These are phyloP conservation scores for Aquilaria yunnanensis DNA, from an alignment of 345 rosid genomes.

Conservation along the genomic window DNA sequence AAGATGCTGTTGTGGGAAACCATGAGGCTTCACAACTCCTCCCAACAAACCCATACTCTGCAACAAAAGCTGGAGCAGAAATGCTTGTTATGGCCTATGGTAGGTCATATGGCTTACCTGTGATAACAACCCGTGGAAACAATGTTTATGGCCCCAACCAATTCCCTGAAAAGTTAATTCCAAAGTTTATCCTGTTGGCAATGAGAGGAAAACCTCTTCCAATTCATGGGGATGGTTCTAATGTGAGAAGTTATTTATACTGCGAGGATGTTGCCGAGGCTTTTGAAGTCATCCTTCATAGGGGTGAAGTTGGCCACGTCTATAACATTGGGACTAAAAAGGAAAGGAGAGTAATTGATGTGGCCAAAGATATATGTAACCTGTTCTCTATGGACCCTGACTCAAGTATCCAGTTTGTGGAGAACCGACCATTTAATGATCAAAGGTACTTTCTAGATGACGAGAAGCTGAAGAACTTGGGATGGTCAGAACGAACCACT, in stretches of 20 bases:
- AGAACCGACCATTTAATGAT: slow-evolving; percentile 84
- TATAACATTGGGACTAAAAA: slow-evolving; percentile 81
- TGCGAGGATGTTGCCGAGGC: slow-evolving; percentile 98
- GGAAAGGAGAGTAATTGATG: slow-evolving; percentile 90
- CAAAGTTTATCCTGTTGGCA: slow-evolving; percentile 81
- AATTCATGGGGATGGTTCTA: slow-evolving; percentile 86
- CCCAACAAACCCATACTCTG: slow-evolving; percentile 92
- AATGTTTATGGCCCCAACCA: slow-evolving; percentile 89
- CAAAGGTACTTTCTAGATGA: slow-evolving; percentile 96
- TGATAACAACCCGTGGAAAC: slow-evolving; percentile 89
- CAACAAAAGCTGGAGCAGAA: slow-evolving; percentile 87
- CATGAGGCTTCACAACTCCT: slow-evolving; percentile 94
- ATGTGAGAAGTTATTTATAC: slow-evolving; percentile 78
- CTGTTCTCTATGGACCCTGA: slow-evolving; percentile 64
- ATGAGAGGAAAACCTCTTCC: slow-evolving; percentile 69
- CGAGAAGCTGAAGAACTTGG: slow-evolving; percentile 69
- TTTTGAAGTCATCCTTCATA: slow-evolving; percentile 81
- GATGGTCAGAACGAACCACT: slow-evolving; percentile 71
- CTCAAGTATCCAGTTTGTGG: slow-evolving; percentile 63
- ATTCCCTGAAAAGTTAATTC: slow-evolving; percentile 86
- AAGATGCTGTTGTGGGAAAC: slow-evolving; percentile 90
- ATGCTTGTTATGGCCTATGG: slow-evolving; percentile 99
- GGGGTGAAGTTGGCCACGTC: slow-evolving; percentile 87
- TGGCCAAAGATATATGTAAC: slow-evolving; percentile 68
- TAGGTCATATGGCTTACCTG: slow-evolving; percentile 82